phyloP scores from a whole-genome alignment of 352 stramenopile genomes.

The Halophytophthora polymorphica region DNA sequence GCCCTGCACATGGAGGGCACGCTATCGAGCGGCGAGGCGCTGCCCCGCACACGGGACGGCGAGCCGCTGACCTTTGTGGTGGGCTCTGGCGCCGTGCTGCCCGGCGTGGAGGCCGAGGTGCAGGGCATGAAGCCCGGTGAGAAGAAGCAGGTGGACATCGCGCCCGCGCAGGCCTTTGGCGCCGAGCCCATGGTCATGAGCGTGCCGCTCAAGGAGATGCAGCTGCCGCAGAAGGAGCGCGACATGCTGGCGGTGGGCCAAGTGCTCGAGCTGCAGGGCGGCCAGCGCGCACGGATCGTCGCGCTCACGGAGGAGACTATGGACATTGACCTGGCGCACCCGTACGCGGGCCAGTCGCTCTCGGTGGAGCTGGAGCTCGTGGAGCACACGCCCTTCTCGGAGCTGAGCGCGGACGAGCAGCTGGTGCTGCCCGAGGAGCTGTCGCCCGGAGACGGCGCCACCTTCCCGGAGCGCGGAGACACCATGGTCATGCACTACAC shows the following conservation, averaged over 20 bases:
- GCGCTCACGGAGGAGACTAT: slow-evolving; percentile 65
- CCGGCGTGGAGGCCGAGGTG: slow-evolving; percentile 68
- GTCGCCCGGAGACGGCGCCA: slow-evolving; percentile 53
- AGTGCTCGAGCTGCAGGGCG: slow-evolving; percentile 55
- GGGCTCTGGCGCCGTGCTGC: slow-evolving; percentile 63
- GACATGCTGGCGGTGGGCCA: slow-evolving; percentile 62
- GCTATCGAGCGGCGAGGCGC: slow-evolving; percentile 53
- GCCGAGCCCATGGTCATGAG: slow-evolving; percentile 55
- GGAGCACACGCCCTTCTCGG: slow-evolving; percentile 43
- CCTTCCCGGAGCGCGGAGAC: slow-evolving; percentile 63
- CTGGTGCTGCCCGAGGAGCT: slow-evolving; percentile 76
- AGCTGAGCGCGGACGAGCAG: slow-evolving; percentile 51
- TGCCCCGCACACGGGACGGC: slow-evolving; percentile 50
- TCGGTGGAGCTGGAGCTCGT: slow-evolving; percentile 70
- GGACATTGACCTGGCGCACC: slow-evolving; percentile 72
- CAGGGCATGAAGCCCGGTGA: slow-evolving; percentile 64
- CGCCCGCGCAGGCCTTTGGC: slow-evolving; percentile 66
- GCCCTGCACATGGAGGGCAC: slow-evolving; percentile 62
- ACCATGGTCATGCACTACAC: slow-evolving; percentile 85
- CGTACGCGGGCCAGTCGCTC: slow-evolving; percentile 76
- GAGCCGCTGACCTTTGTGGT: slow-evolving; percentile 68
- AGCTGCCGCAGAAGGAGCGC: slow-evolving; percentile 67
- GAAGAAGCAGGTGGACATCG: slow-evolving; percentile 59
- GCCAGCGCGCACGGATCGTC: slow-evolving; percentile 62
- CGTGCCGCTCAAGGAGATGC: slow-evolving; percentile 70